Percentiles rank a stretch among this genome's conserved stretches.
phyloP scores from a whole-genome alignment of 768 basidiomycete species.

The Pholiota microspora region DNA sequence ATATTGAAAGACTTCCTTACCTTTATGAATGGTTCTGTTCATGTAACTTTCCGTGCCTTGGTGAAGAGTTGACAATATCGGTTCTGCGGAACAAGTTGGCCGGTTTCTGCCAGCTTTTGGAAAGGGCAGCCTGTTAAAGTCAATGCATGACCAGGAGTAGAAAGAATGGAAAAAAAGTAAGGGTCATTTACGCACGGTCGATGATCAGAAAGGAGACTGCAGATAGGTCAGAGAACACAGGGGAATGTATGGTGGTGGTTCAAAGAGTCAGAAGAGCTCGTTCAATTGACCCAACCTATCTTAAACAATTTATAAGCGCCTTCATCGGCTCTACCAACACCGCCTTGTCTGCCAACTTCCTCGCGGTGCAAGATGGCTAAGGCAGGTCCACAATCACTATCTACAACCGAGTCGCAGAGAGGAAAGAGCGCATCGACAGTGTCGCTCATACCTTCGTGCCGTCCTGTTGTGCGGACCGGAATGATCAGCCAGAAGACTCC shows the following conservation, averaged over 20 bases:
- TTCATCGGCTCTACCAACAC: conserved; percentile 70
- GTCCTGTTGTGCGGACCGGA: conserved; percentile 61
- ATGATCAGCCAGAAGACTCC: conserved; percentile 76
- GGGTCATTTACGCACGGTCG: too few species aligned
- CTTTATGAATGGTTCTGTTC: background rate
- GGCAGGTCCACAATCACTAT: conserved; percentile 13
- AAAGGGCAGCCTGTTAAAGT: too few species aligned
- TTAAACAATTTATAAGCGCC: conserved; percentile 64
- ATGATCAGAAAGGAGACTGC: too few species aligned
- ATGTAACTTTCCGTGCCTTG: background rate
- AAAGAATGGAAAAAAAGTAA: too few species aligned
- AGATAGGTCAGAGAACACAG: too few species aligned
- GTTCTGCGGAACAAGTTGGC: too few species aligned
- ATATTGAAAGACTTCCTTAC: too few species aligned
- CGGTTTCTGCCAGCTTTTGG: too few species aligned
- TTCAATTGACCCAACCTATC: conserved; percentile 59
- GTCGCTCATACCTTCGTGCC: conserved; percentile 55
- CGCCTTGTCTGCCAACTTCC: conserved; percentile 45
- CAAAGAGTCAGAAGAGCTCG: background rate
- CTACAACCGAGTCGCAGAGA: conserved; percentile 3
- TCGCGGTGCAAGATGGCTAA: conserved; percentile 49
- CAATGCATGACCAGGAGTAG: too few species aligned
- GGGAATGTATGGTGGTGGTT: background rate
- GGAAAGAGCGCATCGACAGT: conserved; percentile 60
- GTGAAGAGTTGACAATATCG: background rate